Conservation (phyloP, 1,139 yeast species). For the Protomyces inundatus region DNA sequence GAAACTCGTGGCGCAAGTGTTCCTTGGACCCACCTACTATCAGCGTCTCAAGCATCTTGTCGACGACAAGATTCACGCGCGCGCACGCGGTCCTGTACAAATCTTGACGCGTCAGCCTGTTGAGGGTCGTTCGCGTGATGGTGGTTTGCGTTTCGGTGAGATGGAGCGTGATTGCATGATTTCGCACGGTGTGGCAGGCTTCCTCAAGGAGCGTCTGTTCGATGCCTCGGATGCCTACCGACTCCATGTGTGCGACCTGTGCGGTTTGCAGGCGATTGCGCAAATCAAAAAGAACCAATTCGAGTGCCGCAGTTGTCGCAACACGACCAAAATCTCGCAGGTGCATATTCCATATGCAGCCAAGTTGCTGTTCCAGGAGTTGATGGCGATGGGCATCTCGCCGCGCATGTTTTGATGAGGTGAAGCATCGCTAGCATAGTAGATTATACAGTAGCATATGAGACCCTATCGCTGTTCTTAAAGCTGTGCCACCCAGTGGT, state of each 20-base stretch:
- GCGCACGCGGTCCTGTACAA: conserved; percentile 99
- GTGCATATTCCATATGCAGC: conserved; percentile 93
- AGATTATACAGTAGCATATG: not conserved
- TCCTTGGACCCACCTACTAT: conserved; percentile 97
- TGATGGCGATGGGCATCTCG: conserved; percentile 93
- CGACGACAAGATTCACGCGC: conserved; percentile 97
- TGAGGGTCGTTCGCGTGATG: conserved; percentile 99
- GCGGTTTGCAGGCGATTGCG: conserved; percentile 95
- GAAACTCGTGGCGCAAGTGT: conserved; percentile 93
- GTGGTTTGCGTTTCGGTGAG: conserved; percentile 99
- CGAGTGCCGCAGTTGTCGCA: conserved; percentile 97
- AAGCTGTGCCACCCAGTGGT: conserved; percentile 58
- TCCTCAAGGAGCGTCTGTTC: conserved; percentile 94
- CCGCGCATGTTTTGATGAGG: conserved; percentile 21
- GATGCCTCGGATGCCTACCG: conserved; percentile 98
- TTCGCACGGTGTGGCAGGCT: conserved; percentile 99
- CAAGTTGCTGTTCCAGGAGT: conserved; percentile 89
- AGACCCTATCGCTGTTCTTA: not conserved
- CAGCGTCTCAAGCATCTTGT: conserved; percentile 98
- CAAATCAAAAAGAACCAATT: conserved; percentile 94
- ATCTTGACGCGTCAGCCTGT: conserved; percentile 98
- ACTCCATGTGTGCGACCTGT: conserved; percentile 91
- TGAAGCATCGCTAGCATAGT: not conserved
- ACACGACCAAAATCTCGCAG: conserved; percentile 96
- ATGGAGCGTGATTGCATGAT: conserved; percentile 99